Conservation (phyloP, 2,329 filamentous ascomycete species). For the Corniculantispora saksenae region DNA sequence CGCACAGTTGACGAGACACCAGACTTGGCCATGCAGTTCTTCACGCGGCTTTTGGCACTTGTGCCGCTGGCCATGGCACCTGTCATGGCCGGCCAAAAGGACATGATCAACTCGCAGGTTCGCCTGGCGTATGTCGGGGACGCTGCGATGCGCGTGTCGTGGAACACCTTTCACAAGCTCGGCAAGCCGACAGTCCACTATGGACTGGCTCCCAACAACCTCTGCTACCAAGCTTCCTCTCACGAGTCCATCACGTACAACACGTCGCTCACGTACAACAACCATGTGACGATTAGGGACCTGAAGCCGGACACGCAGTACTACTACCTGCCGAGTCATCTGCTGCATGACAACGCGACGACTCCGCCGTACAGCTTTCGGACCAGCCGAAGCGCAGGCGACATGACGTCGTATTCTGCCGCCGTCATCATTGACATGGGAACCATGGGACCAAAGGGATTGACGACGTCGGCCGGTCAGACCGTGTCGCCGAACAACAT, state of each 20-base stretch:
- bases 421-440: conserved; percentile 16
- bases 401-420: not conserved
- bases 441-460: conserved; percentile 19
- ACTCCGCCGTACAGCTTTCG: not conserved
- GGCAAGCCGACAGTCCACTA: conserved; percentile 31
- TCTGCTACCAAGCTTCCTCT: conserved; percentile 28
- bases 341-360: not conserved
- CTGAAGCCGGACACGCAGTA: not conserved
- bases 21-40: not conserved
- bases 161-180: conserved; percentile 35
- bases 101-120: not conserved
- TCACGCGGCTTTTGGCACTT: not conserved
- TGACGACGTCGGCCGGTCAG: conserved; percentile 17
- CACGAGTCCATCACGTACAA: conserved; percentile 31
- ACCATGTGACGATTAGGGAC: conserved; percentile 15
- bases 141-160: conserved; percentile 29
- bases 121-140: not conserved
- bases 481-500: not conserved
- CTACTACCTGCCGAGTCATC: not conserved
- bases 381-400: not conserved
- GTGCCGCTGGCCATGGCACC: not conserved
- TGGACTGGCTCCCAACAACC: conserved; percentile 25
- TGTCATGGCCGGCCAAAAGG: not conserved
- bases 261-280: conserved; percentile 36
- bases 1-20: not conserved